Evolutionary conservation across 1,139 yeast species (phyloP).

Genomic region (Magnusiomyces fungicola): DNA sequence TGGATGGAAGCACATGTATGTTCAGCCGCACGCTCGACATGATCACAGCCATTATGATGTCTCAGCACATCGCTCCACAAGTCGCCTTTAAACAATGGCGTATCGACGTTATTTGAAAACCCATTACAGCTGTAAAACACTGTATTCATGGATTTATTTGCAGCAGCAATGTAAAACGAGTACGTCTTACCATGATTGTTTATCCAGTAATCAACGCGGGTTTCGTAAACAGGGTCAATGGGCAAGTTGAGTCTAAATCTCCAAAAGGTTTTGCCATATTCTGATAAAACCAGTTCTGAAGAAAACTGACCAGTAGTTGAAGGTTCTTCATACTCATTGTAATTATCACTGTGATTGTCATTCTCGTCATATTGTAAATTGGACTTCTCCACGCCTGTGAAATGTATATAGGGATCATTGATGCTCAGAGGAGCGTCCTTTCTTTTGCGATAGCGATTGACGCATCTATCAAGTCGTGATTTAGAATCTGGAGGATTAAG

Average conservation of each 20-base stretch:
- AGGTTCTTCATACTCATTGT: neutral
- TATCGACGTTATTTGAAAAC: constrained; percentile 69
- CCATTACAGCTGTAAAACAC: constrained; percentile 88
- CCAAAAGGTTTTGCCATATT: constrained; percentile 51
- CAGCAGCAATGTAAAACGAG: constrained; percentile 53
- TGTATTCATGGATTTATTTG: constrained; percentile 60
- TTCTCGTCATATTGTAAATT: too few relatives aligned
- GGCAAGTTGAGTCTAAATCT: constrained; percentile 49
- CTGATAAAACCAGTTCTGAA: constrained; percentile 27
- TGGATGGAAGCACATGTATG: neutral
- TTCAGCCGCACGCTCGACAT: too few relatives aligned
- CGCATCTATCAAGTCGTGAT: neutral
- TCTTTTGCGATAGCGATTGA: neutral
- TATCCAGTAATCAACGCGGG: constrained; percentile 26
- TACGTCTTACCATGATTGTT: constrained; percentile 40
- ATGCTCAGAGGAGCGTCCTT: neutral
- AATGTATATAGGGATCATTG: too few relatives aligned
- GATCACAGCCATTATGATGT: constrained; percentile 51
- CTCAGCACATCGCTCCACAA: constrained; percentile 79
- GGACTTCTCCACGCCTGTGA: too few relatives aligned
- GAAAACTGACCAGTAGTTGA: neutral
- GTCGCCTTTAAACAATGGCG: constrained; percentile 61
- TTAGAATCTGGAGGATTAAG: neutral
- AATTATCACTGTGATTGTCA: neutral
- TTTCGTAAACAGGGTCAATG: constrained; percentile 5